phyloP scores from a whole-genome alignment of 2,329 filamentous ascomycete species.

The Colletotrichum tropicale region DNA sequence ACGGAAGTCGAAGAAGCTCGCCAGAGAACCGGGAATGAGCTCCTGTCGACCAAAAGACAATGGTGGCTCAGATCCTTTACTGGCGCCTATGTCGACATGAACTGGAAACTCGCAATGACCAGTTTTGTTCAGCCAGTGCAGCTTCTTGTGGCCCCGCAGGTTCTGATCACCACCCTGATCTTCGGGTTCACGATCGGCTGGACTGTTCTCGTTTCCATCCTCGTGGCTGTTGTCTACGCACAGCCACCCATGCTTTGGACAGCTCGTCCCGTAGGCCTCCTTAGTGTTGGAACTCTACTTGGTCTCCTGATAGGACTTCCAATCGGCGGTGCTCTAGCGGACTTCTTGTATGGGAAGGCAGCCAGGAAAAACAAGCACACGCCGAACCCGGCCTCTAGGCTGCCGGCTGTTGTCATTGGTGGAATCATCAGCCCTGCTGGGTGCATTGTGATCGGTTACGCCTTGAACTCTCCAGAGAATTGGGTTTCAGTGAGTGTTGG shows the following conservation, averaged over 20 bases:
- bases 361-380: neutral
- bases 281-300: constrained; percentile 1
- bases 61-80: constrained; percentile 12
- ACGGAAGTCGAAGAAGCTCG: neutral
- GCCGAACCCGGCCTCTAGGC: constrained; percentile 11
- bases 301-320: constrained; percentile 6
- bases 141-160: constrained; percentile 5
- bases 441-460: constrained; percentile 20
- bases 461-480: constrained; percentile 9
- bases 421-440: constrained; percentile 22
- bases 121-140: neutral
- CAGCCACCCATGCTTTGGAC: constrained; percentile 4
- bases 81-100: neutral
- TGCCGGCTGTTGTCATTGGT: constrained; percentile 18
- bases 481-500: constrained; percentile 19
- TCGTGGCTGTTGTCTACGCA: neutral
- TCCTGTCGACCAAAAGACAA: neutral
- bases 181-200: constrained; percentile 17
- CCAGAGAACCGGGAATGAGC: neutral
- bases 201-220: neutral
- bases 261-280: constrained; percentile 1
- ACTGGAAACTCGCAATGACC: neutral
- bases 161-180: constrained; percentile 4
- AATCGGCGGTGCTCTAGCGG: constrained; percentile 8
- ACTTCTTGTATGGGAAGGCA: constrained; percentile 9